Evolutionary conservation across 1,284 basidiomycete species (phyloP), one percentile per base, ranked within the genome.

Genomic region (Boletus mariae): DNA sequence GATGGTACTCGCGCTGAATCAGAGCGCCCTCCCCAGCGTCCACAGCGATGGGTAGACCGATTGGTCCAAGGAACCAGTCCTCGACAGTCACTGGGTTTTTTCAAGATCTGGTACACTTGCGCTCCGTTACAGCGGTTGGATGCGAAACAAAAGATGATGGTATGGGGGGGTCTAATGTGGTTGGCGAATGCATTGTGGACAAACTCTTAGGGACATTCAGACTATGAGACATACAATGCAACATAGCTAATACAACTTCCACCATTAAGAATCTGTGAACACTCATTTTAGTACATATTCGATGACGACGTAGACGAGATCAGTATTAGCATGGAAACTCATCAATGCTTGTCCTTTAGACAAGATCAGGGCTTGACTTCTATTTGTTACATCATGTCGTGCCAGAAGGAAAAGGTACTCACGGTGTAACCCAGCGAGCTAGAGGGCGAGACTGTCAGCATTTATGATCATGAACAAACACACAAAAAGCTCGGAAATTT

Each of bases 321-420:
- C 87, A 90, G 86, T 79, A 90, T 90, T 90, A 90, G 87, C 87
- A 90, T 90, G 87, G 85, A 76, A 67, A 67, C 73, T 86, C 86
- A 76, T 85, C 87, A 86, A 76, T 65, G 61, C 74, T 72, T 70
- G 76, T 85, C 84, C 84, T 79, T 82, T 53, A 82, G 84, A 87
- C 79, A 71, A 72, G 74, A 69, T 90, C 84, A 85, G 87, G 75
- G 87, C 87, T 90, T 90, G 87, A 90, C 87, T 89, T 85, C 86
- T 88, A 89, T 83, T 75, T 80, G 68, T 77, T 75, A 78, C 69
- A 86, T 87, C 87, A 80, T 76, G 58, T 67, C 48, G 52, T 53
- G 38, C 56, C 7, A 23, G 51, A 59, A 45, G 55, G 49, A 47
- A 60, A 51, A 45, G 15, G 47, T n/a, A 74, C 78, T 80, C 73